phyloP scores from a whole-genome alignment of 306 rosid species.

The Hippophae tibetana region DNA sequence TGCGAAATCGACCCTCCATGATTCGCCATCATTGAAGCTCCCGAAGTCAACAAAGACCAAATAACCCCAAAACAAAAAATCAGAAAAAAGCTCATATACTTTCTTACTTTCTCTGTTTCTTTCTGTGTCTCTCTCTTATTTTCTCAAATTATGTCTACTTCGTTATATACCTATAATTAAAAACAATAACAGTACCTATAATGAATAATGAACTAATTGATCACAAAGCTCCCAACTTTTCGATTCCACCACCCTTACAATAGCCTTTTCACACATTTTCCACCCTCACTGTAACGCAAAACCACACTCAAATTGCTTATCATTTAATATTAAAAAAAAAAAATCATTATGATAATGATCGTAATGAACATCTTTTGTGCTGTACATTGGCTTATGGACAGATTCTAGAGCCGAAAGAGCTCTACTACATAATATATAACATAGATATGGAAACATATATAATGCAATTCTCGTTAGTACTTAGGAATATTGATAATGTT shows the following conservation, averaged over 20 bases:
- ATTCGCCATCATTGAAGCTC: conserved; percentile 50
- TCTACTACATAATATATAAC: too few relatives aligned
- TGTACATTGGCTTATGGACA: too few relatives aligned
- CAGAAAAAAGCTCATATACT: neutral
- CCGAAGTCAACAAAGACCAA: conserved; percentile 11
- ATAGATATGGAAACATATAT: too few relatives aligned
- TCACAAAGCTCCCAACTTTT: conserved; percentile 19
- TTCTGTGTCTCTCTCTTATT: neutral
- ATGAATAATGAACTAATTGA: conserved; percentile 11
- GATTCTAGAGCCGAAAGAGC: too few relatives aligned
- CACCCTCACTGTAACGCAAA: conserved; percentile 20
- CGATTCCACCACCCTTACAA: conserved; percentile 10
- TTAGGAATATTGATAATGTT: too few relatives aligned
- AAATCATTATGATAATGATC: too few relatives aligned
- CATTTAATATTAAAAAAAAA: too few relatives aligned
- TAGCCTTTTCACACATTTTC: neutral
- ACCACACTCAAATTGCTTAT: too few relatives aligned
- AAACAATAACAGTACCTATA: neutral
- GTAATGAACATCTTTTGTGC: too few relatives aligned
- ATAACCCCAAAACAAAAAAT: neutral
- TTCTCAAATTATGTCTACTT: neutral
- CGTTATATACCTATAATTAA: conserved; percentile 6
- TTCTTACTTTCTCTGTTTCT: neutral
- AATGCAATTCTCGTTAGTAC: too few relatives aligned
- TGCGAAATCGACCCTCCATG: conserved; percentile 40